A percentile compares a stretch with the other conserved stretches of the same genome.
Conservation (phyloP, 2,329 filamentous ascomycete genomes). For the Pseudogymnoascus sp. region DNA sequence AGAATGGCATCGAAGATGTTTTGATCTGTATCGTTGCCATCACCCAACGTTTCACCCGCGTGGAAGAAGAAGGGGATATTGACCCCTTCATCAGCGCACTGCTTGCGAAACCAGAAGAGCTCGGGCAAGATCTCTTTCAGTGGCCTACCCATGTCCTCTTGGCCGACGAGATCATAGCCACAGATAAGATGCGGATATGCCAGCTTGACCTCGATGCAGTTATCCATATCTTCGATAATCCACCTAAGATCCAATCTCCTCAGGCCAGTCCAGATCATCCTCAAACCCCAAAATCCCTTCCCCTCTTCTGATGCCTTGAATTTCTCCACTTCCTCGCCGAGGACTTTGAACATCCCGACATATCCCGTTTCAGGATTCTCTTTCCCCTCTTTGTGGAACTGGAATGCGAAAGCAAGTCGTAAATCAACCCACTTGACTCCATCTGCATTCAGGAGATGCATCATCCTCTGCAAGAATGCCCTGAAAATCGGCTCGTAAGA, state of each 20-base stretch:
- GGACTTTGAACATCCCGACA: conserved; percentile 60
- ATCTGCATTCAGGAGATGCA: conserved; percentile 67
- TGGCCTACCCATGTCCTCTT: conserved; percentile 72
- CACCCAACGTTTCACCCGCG: conserved; percentile 79
- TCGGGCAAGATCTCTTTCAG: conserved; percentile 73
- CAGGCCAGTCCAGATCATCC: conserved; percentile 77
- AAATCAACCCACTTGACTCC: conserved; percentile 82
- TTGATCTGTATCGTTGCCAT: conserved; percentile 64
- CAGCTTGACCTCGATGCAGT: conserved; percentile 76
- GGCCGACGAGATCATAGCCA: conserved; percentile 84
- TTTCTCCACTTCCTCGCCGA: conserved; percentile 68
- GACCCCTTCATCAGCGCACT: conserved; percentile 68
- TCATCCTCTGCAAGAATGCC: conserved; percentile 62
- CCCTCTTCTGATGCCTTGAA: conserved; percentile 69
- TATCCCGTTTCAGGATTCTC: conserved; percentile 62
- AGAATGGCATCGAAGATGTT: conserved; percentile 88
- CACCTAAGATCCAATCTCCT: conserved; percentile 55
- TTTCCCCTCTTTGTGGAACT: conserved; percentile 58
- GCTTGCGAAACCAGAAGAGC: conserved; percentile 88
- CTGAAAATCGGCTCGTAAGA: conserved; percentile 89
- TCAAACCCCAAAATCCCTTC: conserved; percentile 72
- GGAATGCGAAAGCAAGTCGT: conserved; percentile 63
- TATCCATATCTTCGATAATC: conserved; percentile 75
- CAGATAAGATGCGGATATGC: conserved; percentile 71
- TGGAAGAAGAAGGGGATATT: conserved; percentile 94